These are phyloP conservation scores for Vaccinium myrtillus DNA, from an alignment of 148 eudicot genomes.

Conservation along the genomic window DNA sequence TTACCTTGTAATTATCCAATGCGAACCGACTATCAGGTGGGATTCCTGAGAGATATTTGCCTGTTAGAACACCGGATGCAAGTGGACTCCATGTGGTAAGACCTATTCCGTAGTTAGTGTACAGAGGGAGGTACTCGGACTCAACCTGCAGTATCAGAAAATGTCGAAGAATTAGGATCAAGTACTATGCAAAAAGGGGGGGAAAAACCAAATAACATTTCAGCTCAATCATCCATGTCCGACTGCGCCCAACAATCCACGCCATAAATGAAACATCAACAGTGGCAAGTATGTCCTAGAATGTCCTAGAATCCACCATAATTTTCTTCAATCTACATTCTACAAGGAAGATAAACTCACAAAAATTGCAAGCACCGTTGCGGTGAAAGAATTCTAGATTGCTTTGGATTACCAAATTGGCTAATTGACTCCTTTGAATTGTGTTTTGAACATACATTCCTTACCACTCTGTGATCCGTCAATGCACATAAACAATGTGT, in stretches of 20 bases:
- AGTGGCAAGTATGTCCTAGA: neutral
- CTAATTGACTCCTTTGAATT: neutral
- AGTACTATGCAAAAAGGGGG: neutral
- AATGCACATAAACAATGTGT: neutral
- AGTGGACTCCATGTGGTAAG: slow-evolving; percentile 99
- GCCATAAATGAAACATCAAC: neutral
- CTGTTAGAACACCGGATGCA: slow-evolving; percentile 95
- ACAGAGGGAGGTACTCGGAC: slow-evolving; percentile 76
- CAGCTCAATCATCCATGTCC: neutral
- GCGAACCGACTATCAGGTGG: slow-evolving; percentile 91
- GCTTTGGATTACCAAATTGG: neutral
- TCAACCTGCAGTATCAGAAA: slow-evolving; percentile 63
- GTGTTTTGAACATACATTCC: neutral
- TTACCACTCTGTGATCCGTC: neutral
- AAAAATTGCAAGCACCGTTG: neutral
- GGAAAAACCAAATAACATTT: neutral
- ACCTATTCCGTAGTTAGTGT: slow-evolving; percentile 75
- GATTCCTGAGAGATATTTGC: slow-evolving; percentile 68
- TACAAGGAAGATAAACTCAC: neutral
- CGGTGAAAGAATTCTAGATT: neutral
- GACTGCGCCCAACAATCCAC: too few species aligned
- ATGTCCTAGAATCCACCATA: neutral
- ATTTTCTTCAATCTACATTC: neutral
- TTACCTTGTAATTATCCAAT: slow-evolving; percentile 88
- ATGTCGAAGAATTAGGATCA: neutral